phyloP scores from a whole-genome alignment of 1,284 basidiomycete genomes.

The Somion occarium region DNA sequence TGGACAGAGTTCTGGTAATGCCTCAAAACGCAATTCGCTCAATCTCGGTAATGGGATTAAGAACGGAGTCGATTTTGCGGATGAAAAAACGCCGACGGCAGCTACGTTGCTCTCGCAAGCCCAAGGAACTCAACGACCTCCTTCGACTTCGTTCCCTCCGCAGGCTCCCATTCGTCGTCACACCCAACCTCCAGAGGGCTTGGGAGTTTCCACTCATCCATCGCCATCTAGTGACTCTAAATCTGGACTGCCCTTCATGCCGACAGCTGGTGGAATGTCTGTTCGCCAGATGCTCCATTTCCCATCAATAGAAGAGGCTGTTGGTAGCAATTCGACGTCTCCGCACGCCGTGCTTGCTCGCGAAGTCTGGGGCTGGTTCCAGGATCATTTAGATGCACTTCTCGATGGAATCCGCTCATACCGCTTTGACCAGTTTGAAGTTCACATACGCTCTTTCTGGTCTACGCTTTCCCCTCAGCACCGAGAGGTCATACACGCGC shows the following conservation, averaged over 20 bases:
- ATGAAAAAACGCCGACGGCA: conserved; percentile 80
- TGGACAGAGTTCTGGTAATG: conserved; percentile 52
- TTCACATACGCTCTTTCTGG: conserved; percentile 82
- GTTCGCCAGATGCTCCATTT: conserved; percentile 76
- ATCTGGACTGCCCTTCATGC: conserved; percentile 39
- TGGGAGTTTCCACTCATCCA: conserved; percentile 29
- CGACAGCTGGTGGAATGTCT: conserved; percentile 47
- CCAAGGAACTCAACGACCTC: conserved; percentile 58
- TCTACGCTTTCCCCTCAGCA: conserved; percentile 65
- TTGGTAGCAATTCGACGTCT: conserved; percentile 67
- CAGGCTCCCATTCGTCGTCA: conserved; percentile 75
- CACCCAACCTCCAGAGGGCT: conserved; percentile 48
- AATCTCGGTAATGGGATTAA: conserved; percentile 62
- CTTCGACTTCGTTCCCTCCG: conserved; percentile 50
- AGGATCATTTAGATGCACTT: conserved; percentile 76
- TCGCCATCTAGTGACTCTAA: conserved; percentile 44
- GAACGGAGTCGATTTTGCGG: conserved; percentile 44
- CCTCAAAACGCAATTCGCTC: conserved; percentile 71
- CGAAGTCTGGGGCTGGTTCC: conserved; percentile 85
- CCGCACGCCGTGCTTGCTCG: conserved; percentile 71
- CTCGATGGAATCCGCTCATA: conserved; percentile 72
- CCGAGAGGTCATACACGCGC: conserved; percentile 81
- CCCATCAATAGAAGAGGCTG: conserved; percentile 80
- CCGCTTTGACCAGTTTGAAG: conserved; percentile 84
- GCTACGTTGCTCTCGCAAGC: conserved; percentile 70